Conservation (phyloP, 345 rosid genomes). For the Geranium rotundifolium region DNA sequence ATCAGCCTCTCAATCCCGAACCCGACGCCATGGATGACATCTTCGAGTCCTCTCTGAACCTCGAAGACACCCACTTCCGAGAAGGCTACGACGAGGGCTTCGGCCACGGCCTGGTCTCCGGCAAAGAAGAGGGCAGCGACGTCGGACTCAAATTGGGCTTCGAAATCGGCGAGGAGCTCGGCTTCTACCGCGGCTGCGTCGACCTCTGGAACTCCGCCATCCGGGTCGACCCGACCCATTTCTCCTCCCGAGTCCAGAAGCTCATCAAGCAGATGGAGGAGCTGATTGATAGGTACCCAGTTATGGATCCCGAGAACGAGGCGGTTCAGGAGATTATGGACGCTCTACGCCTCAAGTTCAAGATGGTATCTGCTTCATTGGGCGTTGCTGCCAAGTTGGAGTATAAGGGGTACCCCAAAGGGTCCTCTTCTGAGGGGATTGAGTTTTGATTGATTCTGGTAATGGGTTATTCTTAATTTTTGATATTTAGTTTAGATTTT, state of each 20-base stretch:
- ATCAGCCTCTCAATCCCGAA: slow-evolving; percentile 4
- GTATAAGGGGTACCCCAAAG: slow-evolving; percentile 47
- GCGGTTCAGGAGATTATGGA: slow-evolving; percentile 44
- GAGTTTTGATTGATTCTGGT: slow-evolving; percentile 38
- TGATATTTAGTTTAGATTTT: background rate
- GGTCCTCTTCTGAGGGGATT: slow-evolving; percentile 24
- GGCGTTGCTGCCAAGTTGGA: slow-evolving; percentile 55
- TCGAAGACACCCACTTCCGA: slow-evolving; percentile 47
- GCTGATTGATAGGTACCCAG: slow-evolving; percentile 43
- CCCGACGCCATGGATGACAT: slow-evolving; percentile 24
- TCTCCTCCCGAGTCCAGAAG: slow-evolving; percentile 48
- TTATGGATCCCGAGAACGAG: slow-evolving; percentile 58
- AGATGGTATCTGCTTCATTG: slow-evolving; percentile 37
- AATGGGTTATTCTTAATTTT: background rate
- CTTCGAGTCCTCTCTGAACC: slow-evolving; percentile 38
- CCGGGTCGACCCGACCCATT: slow-evolving; percentile 29
- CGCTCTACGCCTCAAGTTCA: slow-evolving; percentile 51
- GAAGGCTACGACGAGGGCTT: slow-evolving; percentile 57
- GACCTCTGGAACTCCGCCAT: slow-evolving; percentile 54
- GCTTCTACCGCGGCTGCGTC: slow-evolving; percentile 70
- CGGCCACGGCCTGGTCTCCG: slow-evolving; percentile 37
- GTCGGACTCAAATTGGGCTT: slow-evolving; percentile 58
- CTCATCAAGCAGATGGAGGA: slow-evolving; percentile 44
- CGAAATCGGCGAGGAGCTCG: slow-evolving; percentile 67
- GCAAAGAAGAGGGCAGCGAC: slow-evolving; percentile 47